These are phyloP conservation scores for Fusarium continuum DNA, from an alignment of 2,329 filamentous ascomycete genomes.

Conservation along the genomic window DNA sequence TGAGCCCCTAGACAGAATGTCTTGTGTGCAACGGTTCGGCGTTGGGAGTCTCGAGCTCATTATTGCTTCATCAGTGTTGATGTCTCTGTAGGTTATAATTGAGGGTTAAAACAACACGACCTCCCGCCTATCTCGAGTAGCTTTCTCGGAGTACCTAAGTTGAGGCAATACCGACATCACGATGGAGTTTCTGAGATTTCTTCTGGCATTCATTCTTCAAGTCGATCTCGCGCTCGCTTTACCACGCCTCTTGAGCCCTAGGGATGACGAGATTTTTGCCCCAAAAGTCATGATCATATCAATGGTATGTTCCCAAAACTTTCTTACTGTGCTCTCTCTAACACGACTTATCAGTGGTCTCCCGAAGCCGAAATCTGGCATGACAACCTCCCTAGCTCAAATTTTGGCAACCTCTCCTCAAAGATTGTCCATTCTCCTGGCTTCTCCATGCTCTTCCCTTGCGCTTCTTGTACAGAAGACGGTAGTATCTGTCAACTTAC, in stretches of 20 bases:
- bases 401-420: constrained; percentile 64
- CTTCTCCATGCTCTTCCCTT: constrained; percentile 71
- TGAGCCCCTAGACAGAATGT: neutral
- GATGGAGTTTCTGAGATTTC: constrained; percentile 15
- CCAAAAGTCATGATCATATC: constrained; percentile 71
- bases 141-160: neutral
- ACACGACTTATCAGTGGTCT: constrained; percentile 59
- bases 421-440: constrained; percentile 68
- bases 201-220: constrained; percentile 10
- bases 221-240: neutral
- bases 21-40: constrained; percentile 18
- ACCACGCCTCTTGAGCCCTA: neutral
- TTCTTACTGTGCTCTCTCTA: neutral
- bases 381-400: constrained; percentile 55
- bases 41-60: constrained; percentile 12
- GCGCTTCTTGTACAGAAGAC: constrained; percentile 69
- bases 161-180: neutral
- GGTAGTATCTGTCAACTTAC: constrained; percentile 73
- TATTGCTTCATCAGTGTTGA: neutral
- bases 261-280: constrained; percentile 46
- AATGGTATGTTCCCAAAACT: constrained; percentile 57
- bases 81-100: too few species aligned
- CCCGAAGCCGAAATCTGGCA: constrained; percentile 72
- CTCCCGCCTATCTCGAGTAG: neutral
- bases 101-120: constrained; percentile 10